A percentile compares a stretch with the other conserved stretches of the same genome.
These are phyloP conservation scores for Setaria italica DNA, from an alignment of 202 grass and related monocot species.

Conservation along the genomic window DNA sequence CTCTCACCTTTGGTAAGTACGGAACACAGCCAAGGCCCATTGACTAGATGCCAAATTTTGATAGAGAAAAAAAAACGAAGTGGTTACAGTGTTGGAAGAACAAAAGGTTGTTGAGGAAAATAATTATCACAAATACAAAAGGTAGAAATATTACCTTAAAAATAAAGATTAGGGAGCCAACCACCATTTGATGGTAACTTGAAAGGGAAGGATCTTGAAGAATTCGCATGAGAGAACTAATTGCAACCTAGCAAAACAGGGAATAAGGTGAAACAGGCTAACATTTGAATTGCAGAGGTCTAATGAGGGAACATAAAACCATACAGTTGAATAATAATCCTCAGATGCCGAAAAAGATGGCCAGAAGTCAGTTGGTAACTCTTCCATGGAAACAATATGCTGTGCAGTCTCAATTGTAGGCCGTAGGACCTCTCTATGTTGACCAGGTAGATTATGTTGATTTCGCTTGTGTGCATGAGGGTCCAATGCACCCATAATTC, in stretches of 20 bases:
- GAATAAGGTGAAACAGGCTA: conserved; percentile 44
- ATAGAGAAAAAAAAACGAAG: conserved; percentile 49
- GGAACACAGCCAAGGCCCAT: conserved; percentile 99
- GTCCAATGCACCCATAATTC: conserved; percentile 99
- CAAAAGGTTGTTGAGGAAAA: conserved; percentile 24
- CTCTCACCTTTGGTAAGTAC: conserved; percentile 93
- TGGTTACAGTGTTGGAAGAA: conserved; percentile 38
- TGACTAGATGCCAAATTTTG: conserved; percentile 62
- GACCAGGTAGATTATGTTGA: conserved; percentile 84
- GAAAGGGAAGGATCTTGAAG: conserved; percentile 96
- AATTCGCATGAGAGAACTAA: conserved; percentile 95
- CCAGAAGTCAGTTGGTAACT: conserved; percentile 90
- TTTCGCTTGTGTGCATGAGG: conserved; percentile 95
- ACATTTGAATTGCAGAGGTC: conserved; percentile 25
- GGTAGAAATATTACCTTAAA: conserved; percentile 77
- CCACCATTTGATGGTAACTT: conserved; percentile 99
- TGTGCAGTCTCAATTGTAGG: conserved; percentile 81
- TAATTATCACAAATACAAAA: conserved; percentile 33
- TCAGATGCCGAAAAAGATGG: conserved; percentile 94
- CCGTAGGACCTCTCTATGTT: conserved; percentile 71
- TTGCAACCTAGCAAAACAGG: conserved; percentile 72
- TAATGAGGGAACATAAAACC: conserved; percentile 50
- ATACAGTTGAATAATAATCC: conserved; percentile 98
- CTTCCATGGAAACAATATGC: conserved; percentile 99
- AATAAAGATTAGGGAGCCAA: conserved; percentile 90